Percentiles rank a stretch among this genome's conserved stretches.
phyloP scores from a whole-genome alignment of 2,329 filamentous ascomycete species.

The Didymella keratinophila region DNA sequence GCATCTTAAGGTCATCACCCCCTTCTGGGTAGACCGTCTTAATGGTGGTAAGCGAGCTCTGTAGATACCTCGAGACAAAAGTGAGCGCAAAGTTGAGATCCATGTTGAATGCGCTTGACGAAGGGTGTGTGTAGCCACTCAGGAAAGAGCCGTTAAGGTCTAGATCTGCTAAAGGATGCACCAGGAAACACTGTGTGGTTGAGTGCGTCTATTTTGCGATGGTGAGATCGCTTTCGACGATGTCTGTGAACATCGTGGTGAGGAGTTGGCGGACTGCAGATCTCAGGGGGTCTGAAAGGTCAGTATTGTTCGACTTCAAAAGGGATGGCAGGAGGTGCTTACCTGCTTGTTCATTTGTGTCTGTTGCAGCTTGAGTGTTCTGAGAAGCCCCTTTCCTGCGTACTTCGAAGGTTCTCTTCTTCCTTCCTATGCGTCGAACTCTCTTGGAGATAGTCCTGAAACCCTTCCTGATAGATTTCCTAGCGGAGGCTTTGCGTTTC shows the following conservation, averaged over 20 bases:
- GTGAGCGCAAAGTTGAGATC: neutral
- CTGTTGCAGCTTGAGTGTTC: neutral
- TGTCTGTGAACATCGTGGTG: neutral
- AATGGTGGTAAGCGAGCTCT: neutral
- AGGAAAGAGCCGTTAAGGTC: neutral
- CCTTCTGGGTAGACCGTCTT: neutral
- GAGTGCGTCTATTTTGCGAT: neutral
- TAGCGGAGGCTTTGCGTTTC: neutral
- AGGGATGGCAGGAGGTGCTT: neutral
- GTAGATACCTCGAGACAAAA: neutral
- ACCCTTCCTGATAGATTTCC: neutral
- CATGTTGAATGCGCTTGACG: neutral
- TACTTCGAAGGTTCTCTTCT: neutral
- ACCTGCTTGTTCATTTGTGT: neutral
- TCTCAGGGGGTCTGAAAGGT: neutral
- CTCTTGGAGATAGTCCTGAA: neutral
- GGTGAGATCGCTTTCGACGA: neutral
- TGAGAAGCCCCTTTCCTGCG: neutral
- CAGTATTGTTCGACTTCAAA: neutral
- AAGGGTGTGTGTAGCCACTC: neutral
- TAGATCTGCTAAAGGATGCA: neutral
- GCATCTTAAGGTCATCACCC: neutral
- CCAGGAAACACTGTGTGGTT: slow-evolving; percentile 3
- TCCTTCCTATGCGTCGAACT: neutral
- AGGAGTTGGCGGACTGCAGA: neutral